Evolutionary conservation across 140 eudicot species (phyloP).

Genomic region (Eryngium alpinum): DNA sequence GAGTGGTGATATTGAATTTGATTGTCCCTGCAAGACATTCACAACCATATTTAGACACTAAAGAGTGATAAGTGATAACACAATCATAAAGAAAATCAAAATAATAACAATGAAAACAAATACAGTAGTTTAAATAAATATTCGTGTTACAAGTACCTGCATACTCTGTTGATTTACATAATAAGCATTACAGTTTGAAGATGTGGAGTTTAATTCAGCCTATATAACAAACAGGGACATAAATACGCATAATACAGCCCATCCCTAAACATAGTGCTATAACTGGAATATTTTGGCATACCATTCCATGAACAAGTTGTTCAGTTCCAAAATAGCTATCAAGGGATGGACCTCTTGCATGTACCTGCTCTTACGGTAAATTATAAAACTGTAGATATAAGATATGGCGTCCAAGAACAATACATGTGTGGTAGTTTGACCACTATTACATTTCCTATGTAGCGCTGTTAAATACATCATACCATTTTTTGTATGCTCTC

Average conservation of each 20-base stretch:
- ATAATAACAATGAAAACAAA: not conserved
- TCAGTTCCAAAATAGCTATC: constrained; percentile 17
- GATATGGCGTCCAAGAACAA: not conserved
- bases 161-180: constrained; percentile 17
- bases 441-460: not conserved
- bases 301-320: constrained; percentile 22
- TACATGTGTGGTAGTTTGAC: not conserved
- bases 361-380: constrained; percentile 17
- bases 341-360: constrained; percentile 19
- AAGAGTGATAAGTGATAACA: not conserved
- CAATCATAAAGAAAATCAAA: not conserved
- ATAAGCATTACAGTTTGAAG: constrained; percentile 10
- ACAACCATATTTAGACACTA: not conserved
- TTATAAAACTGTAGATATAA: not conserved
- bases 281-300: not conserved
- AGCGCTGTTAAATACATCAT: constrained; percentile 7
- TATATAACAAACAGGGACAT: not conserved
- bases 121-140: not conserved
- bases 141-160: constrained; percentile 20
- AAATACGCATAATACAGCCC: not conserved
- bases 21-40: constrained; percentile 18
- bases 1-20: constrained; percentile 17
- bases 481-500: constrained; percentile 22
- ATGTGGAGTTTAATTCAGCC: constrained; percentile 16
- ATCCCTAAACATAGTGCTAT: not conserved